Percentiles rank a stretch among this genome's conserved stretches.
These are phyloP conservation scores for Trichosporon sp. DNA, from an alignment of 1,284 basidiomycete species.

Conservation along the genomic window DNA sequence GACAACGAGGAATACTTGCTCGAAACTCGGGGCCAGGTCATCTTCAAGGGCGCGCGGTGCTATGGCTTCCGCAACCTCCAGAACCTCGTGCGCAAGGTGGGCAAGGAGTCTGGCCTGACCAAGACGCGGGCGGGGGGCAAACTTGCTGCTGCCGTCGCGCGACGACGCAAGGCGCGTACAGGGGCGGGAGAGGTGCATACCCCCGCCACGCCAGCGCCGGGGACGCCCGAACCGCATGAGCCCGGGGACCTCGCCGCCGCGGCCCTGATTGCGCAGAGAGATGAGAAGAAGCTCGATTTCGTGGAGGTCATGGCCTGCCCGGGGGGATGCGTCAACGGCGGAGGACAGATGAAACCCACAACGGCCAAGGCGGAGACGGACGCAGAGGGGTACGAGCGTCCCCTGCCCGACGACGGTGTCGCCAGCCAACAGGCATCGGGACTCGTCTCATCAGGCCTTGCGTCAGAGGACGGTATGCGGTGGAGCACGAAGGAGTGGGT, in stretches of 20 bases:
- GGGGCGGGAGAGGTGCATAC: conserved; percentile 39
- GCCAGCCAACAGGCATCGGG: conserved; percentile 24
- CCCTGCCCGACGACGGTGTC: conserved; percentile 60
- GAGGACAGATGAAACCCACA: conserved; percentile 80
- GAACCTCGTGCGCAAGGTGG: conserved; percentile 92
- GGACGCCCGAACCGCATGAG: conserved; percentile 33
- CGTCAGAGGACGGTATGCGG: conserved; percentile 57
- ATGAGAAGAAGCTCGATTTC: conserved; percentile 79
- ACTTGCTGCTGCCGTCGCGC: conserved; percentile 52
- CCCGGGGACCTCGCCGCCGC: conserved; percentile 27
- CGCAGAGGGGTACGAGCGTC: conserved; percentile 64
- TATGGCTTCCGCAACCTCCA: conserved; percentile 98
- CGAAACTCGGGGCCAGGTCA: conserved; percentile 62
- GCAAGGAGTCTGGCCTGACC: conserved; percentile 74
- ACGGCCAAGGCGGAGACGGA: conserved; percentile 10
- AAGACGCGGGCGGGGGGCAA: conserved; percentile 47
- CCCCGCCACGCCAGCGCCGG: conserved; percentile 36
- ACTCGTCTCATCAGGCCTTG: conserved; percentile 34
- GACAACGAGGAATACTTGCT: conserved; percentile 70
- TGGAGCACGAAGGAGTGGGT: conserved; percentile 70
- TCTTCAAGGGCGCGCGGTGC: conserved; percentile 92
- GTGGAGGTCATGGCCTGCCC: conserved; percentile 99
- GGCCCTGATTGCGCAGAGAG: conserved; percentile 40
- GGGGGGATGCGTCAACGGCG: conserved; percentile 94
- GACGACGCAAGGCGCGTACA: conserved; percentile 54